These are phyloP conservation scores for Herpotrichia juniperi DNA, from an alignment of 2,329 filamentous ascomycete species.

Conservation along the genomic window DNA sequence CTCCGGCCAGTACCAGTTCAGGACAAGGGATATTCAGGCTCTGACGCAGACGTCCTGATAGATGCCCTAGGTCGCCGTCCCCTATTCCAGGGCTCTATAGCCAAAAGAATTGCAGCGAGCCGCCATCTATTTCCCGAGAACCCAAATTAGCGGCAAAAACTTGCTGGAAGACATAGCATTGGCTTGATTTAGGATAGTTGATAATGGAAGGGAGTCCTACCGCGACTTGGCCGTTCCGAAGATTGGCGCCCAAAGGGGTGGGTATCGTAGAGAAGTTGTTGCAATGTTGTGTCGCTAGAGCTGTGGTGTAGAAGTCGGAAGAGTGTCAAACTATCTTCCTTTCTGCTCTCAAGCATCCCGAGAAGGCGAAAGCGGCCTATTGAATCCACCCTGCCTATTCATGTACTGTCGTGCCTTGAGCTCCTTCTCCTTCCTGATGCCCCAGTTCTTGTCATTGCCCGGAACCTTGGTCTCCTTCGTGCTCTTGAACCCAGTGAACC, in stretches of 20 bases:
- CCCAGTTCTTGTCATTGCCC: conserved; percentile 81
- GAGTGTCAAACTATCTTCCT: background rate
- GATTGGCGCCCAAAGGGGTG: background rate
- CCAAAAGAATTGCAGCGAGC: background rate
- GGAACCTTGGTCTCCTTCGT: conserved; percentile 89
- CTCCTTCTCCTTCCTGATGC: conserved; percentile 89
- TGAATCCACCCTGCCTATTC: conserved; percentile 83
- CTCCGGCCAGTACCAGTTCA: no score
- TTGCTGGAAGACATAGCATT: background rate
- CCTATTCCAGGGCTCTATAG: background rate
- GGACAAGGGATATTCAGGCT: background rate
- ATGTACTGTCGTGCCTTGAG: conserved; percentile 97
- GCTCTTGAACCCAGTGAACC: conserved; percentile 82
- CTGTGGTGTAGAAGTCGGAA: background rate
- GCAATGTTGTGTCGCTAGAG: no score
- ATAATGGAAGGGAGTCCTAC: background rate
- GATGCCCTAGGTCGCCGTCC: background rate
- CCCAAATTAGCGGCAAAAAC: background rate
- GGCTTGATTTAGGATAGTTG: background rate
- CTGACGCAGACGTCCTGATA: background rate
- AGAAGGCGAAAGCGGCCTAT: conserved; percentile 69
- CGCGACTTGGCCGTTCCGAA: background rate
- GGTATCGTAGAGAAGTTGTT: conserved; percentile 2
- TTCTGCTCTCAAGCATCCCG: background rate
- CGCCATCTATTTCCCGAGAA: background rate